Conservation (phyloP, 192 early-diverging fungal genomes). For the Backusella parvicylindrica region DNA sequence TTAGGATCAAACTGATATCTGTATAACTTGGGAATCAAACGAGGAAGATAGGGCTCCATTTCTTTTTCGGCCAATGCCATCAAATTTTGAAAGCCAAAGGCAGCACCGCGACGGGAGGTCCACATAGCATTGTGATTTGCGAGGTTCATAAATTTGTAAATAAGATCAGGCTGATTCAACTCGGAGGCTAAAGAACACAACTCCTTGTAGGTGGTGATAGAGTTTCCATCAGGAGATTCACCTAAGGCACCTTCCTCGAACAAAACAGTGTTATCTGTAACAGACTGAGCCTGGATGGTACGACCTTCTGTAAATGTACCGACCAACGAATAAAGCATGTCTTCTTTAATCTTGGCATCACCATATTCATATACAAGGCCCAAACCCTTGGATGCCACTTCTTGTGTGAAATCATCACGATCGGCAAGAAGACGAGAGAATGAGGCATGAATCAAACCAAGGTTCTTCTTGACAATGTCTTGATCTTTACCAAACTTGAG, state of each 20-base stretch:
- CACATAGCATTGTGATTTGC: conserved; percentile 92
- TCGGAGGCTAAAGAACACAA: conserved; percentile 88
- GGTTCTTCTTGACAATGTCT: conserved; percentile 47
- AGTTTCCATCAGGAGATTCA: conserved; percentile 68
- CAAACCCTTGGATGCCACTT: conserved; percentile 84
- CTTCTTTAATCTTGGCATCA: conserved; percentile 59
- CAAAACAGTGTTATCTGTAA: conserved; percentile 69
- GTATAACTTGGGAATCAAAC: conserved; percentile 81
- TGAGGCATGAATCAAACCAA: conserved; percentile 67
- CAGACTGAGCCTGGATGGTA: conserved; percentile 46
- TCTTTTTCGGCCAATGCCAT: conserved; percentile 76
- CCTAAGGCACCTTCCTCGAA: conserved; percentile 70
- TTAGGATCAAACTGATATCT: conserved; percentile 92
- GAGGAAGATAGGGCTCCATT: conserved; percentile 73
- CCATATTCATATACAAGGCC: conserved; percentile 81
- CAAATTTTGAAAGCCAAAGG: conserved; percentile 82
- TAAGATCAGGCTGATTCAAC: conserved; percentile 90
- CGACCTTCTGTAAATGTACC: conserved; percentile 75
- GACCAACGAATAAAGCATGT: conserved; percentile 69
- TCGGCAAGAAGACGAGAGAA: conserved; percentile 77
- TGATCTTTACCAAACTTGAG: conserved; percentile 66
- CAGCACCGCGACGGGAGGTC: conserved; percentile 84
- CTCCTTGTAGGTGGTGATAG: conserved; percentile 70
- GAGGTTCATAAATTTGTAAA: conserved; percentile 92
- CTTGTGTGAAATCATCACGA: conserved; percentile 85